Base-by-base conservation (phyloP, 1,284 basidiomycete genomes). In the Naganishia liquefaciens region DNA sequence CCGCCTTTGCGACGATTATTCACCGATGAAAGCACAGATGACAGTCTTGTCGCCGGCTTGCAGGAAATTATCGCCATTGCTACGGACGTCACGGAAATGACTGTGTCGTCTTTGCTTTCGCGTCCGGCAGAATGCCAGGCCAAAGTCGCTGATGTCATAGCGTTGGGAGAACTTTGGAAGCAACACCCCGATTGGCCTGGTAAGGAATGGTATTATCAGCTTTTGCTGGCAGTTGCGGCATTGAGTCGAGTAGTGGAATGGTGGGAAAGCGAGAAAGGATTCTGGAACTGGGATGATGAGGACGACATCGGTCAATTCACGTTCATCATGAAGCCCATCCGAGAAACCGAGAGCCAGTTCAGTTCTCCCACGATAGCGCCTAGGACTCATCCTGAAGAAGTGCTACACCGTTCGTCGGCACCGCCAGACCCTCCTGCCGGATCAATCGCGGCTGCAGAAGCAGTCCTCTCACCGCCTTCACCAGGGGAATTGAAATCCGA, bases 201-300 rank as follows among this genome's bases (percentile, higher is more conserved):
- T 15, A 85, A 95, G 63, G 92, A 90, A 65, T 99, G 96, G 96
- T 99, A 98, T 78, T 94, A 98, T 65, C 93, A 95, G 76, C 88
- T 96, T 27, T 83, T 97, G 9, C 87, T 99, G 61, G 94, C 96
- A n/a, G 89, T 99, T 54, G 96, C 96, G 47, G 91, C 90, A 71
- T 86, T 99, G 66, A 91, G 89, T 76, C 89, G 96, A 64, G 95
- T 99, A 30, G 88, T 98, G 66, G 96, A 99, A 75, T 99, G 96
- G 96, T 99, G 95, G 95, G 93, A 97, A 77, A 95, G 95, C n/a
- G 96, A 99, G 81, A 95, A 95, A 75, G 92, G 94, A 69, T 99
- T 99, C 79, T 99, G 96, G 96, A 97, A 97, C 74, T 98, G 98
- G 74, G 90, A 94, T 75, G 93, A 95, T 67, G 91, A 93, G 58